Evolutionary conservation across 768 basidiomycete genomes (phyloP).

Genomic region (Glaciozyma martinii): DNA sequence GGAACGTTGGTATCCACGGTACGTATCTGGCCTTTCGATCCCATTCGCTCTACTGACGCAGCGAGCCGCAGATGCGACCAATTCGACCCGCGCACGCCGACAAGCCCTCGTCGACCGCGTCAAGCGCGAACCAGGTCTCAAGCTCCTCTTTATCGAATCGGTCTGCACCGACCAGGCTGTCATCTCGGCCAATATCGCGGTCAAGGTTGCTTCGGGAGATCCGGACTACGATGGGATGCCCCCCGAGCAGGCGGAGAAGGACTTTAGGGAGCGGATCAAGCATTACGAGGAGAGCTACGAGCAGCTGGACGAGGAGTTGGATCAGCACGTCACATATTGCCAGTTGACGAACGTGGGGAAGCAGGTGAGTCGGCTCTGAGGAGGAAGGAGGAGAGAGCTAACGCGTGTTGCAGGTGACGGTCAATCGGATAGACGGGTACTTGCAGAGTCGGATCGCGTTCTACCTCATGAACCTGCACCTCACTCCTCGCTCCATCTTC

Average conservation of each 20-base stretch:
- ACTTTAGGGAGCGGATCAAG: slow-evolving; percentile 83
- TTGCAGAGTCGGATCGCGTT: slow-evolving; percentile 94
- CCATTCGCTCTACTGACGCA: slow-evolving; percentile 1
- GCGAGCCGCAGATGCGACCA: slow-evolving; percentile 76
- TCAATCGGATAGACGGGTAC: slow-evolving; percentile 75
- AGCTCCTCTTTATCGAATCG: slow-evolving; percentile 88
- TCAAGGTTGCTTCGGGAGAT: slow-evolving; percentile 93
- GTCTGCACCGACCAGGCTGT: slow-evolving; percentile 86
- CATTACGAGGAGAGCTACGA: slow-evolving; percentile 95
- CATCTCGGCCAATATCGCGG: slow-evolving; percentile 89
- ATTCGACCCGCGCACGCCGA: slow-evolving; percentile 47
- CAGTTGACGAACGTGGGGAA: slow-evolving; percentile 88
- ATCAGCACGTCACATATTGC: slow-evolving; percentile 80
- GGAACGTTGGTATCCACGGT: slow-evolving; percentile 98
- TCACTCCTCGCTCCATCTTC: slow-evolving; percentile 94
- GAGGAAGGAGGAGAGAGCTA: neutral
- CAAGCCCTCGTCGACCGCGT: slow-evolving; percentile 77
- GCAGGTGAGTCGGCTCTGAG: slow-evolving; percentile 64
- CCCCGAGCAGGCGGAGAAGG: slow-evolving; percentile 70
- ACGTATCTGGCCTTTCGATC: no score
- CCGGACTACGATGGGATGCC: slow-evolving; percentile 92
- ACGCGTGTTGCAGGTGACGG: slow-evolving; percentile 19
- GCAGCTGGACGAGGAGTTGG: slow-evolving; percentile 58
- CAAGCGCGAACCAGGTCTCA: slow-evolving; percentile 72
- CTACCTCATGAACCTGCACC: slow-evolving; percentile 85